Conservation (phyloP, 1,284 basidiomycete species). For the Coniferiporia weirii region DNA sequence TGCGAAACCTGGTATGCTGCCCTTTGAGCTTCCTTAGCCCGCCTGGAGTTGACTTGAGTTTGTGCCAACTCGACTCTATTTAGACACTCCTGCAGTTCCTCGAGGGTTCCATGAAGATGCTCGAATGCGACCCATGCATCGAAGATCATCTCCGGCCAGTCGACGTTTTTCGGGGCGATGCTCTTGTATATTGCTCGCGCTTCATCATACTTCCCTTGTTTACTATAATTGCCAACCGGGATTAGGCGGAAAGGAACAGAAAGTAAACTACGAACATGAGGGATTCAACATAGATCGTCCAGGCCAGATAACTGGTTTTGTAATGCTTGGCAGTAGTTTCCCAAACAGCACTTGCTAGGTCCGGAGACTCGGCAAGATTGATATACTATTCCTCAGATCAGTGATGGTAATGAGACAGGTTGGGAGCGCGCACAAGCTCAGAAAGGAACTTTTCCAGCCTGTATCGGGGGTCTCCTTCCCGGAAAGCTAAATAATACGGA, state of each 20-base stretch:
- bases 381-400: conserved; percentile 36
- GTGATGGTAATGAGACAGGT: background rate
- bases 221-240: conserved; percentile 33
- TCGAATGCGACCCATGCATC: conserved; percentile 87
- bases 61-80: conserved; percentile 65
- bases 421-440: conserved; percentile 51
- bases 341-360: conserved; percentile 57
- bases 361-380: conserved; percentile 41
- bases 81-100: conserved; percentile 64
- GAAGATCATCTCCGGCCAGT: conserved; percentile 92
- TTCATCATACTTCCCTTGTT: conserved; percentile 49
- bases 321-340: conserved; percentile 56
- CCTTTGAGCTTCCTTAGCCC: conserved; percentile 66
- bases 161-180: conserved; percentile 64
- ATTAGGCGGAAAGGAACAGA: background rate
- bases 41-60: conserved; percentile 53
- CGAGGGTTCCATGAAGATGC: conserved; percentile 70
- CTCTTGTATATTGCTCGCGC: conserved; percentile 65
- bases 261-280: conserved; percentile 47
- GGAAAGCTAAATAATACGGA: conserved; percentile 28
- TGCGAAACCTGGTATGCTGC: conserved; percentile 49
- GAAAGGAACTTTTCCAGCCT: conserved; percentile 79
- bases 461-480: conserved; percentile 50
- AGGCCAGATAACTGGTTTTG: conserved; percentile 66
- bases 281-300: conserved; percentile 62